Evolutionary conservation across 371 early-diverging fungal species (phyloP).

Genomic region (Synchytrium microbalum): DNA sequence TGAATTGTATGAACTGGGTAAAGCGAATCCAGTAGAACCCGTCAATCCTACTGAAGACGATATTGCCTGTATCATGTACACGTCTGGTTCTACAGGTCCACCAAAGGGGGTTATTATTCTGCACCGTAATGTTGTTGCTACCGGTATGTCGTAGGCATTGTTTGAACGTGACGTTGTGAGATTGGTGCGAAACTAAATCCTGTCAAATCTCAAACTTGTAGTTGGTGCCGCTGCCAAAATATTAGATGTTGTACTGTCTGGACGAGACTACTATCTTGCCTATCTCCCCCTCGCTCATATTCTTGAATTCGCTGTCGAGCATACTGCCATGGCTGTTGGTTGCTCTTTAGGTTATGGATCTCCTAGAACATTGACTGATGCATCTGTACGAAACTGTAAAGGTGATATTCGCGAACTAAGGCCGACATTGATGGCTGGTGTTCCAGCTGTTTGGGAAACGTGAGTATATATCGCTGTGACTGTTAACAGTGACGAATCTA

Average conservation of each 20-base stretch:
- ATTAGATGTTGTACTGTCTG: conserved; percentile 29
- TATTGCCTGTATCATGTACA: conserved; percentile 90
- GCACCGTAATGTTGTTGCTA: conserved; percentile 77
- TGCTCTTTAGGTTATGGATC: conserved; percentile 83
- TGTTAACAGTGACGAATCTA: conserved; percentile 41
- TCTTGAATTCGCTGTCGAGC: conserved; percentile 57
- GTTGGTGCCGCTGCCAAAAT: conserved; percentile 23
- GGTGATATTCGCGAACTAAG: conserved; percentile 88
- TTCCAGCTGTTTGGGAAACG: conserved; percentile 85
- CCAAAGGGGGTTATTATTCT: conserved; percentile 85
- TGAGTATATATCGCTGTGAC: conserved; percentile 29
- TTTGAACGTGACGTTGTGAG: conserved; percentile 10
- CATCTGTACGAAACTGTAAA: conserved; percentile 82
- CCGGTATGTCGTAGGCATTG: conserved; percentile 9
- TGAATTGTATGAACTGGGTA: conserved; percentile 56
- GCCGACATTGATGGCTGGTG: conserved; percentile 89
- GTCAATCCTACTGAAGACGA: conserved; percentile 64
- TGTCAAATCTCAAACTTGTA: neutral
- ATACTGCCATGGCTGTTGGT: conserved; percentile 64
- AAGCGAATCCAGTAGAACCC: conserved; percentile 50
- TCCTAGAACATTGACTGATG: conserved; percentile 79
- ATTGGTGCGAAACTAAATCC: conserved; percentile 38
- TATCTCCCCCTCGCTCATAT: conserved; percentile 94
- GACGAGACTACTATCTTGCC: conserved; percentile 65
- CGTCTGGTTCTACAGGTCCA: conserved; percentile 88